Conservation (phyloP, 306 rosid genomes). For the Castanospermum australe region DNA sequence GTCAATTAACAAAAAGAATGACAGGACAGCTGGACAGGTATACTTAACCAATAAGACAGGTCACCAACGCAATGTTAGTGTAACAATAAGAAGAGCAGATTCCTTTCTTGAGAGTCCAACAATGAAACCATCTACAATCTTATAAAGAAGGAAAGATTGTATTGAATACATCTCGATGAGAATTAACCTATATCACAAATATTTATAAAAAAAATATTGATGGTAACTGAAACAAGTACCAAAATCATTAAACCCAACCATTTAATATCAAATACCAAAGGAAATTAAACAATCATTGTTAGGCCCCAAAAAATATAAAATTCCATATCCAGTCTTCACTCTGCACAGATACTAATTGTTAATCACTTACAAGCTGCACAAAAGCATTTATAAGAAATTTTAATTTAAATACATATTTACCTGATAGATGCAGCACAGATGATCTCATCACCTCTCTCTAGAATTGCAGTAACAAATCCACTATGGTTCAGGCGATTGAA, state of each 20-base stretch:
- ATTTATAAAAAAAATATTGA: neutral
- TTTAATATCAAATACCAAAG: neutral
- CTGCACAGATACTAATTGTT: neutral
- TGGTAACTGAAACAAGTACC: neutral
- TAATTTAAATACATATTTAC: conserved; percentile 34
- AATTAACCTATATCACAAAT: neutral
- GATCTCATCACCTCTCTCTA: conserved; percentile 69
- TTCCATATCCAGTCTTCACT: neutral
- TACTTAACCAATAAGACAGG: neutral
- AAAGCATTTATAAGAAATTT: neutral
- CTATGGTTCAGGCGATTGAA: conserved; percentile 54
- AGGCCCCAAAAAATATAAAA: neutral
- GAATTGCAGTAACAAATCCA: conserved; percentile 68
- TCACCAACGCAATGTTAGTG: neutral
- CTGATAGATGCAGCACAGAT: conserved; percentile 63
- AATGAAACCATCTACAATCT: neutral
- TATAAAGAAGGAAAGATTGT: neutral
- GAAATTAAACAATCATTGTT: neutral
- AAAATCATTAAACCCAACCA: neutral
- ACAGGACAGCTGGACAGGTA: neutral
- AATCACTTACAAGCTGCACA: neutral
- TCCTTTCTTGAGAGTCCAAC: neutral
- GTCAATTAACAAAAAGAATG: neutral
- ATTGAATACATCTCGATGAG: neutral
- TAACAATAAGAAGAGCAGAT: neutral